Conservation (phyloP, 805 yeast species). For the Tetrapisispora nanseiensis region DNA sequence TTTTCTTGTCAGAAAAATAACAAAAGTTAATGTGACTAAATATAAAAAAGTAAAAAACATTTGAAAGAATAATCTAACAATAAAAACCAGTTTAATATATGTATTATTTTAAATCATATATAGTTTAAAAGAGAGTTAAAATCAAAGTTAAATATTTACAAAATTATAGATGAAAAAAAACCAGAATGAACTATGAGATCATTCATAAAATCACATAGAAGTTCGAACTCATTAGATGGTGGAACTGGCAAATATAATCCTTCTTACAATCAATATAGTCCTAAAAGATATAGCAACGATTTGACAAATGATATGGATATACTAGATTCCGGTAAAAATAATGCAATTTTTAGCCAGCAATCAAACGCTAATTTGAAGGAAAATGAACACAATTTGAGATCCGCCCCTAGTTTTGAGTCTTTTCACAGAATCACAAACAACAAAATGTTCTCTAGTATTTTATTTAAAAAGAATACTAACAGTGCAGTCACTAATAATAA, state of each 20-base stretch:
- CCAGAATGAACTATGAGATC: slow-evolving; percentile 27
- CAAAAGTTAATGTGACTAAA: too few species aligned
- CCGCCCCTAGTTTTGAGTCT: slow-evolving; percentile 21
- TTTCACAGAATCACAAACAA: slow-evolving; percentile 22
- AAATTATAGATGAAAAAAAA: too few species aligned
- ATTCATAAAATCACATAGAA: slow-evolving; percentile 32
- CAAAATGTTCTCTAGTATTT: slow-evolving; percentile 20
- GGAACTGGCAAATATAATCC: slow-evolving; percentile 9
- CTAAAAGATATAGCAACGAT: slow-evolving; percentile 11
- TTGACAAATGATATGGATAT: background rate
- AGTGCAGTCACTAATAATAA: background rate
- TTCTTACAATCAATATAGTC: slow-evolving; percentile 3
- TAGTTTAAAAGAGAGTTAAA: too few species aligned
- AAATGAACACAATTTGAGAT: slow-evolving; percentile 4
- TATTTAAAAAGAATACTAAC: slow-evolving; percentile 20
- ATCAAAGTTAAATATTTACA: too few species aligned
- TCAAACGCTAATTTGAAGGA: background rate
- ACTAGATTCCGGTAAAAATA: background rate
- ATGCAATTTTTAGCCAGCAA: background rate
- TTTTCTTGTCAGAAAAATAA: too few species aligned
- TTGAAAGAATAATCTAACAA: too few species aligned
- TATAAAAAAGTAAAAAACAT: too few species aligned
- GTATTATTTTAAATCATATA: too few species aligned
- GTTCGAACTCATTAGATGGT: slow-evolving; percentile 27
- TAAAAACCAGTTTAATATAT: too few species aligned